Evolutionary conservation across 768 basidiomycete species (phyloP).

Genomic region (Cystofilobasidium bisporidii): DNA sequence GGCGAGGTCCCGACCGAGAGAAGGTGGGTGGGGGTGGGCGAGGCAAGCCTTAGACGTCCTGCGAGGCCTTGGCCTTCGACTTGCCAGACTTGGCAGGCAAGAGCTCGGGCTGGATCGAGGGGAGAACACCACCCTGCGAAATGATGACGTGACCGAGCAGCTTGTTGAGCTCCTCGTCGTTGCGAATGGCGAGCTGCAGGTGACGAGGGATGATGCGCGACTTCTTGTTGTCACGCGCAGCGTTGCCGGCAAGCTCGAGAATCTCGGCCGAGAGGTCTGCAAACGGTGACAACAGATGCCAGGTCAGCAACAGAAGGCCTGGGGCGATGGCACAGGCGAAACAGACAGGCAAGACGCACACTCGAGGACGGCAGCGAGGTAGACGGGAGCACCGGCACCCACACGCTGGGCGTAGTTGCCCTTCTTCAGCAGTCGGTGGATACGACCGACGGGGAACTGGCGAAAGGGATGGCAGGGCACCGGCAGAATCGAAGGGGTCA

Average conservation of each 20-base stretch:
- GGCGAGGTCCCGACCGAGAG: too few species aligned
- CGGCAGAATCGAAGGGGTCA: background rate
- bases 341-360: constrained; percentile 70
- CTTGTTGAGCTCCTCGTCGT: constrained; percentile 63
- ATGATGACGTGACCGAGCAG: constrained; percentile 79
- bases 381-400: constrained; percentile 88
- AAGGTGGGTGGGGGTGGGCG: too few species aligned
- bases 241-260: constrained; percentile 89
- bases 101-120: constrained; percentile 59
- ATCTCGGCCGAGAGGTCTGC: constrained; percentile 95
- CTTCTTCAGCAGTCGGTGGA: constrained; percentile 77
- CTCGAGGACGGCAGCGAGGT: constrained; percentile 82
- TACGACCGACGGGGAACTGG: constrained; percentile 80
- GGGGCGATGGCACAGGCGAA: background rate
- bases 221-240: constrained; percentile 89
- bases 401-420: constrained; percentile 52
- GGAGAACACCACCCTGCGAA: constrained; percentile 77
- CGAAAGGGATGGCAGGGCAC: constrained; percentile 36
- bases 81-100: constrained; percentile 49
- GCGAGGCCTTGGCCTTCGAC: constrained; percentile 30
- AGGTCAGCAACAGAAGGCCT: background rate
- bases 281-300: constrained; percentile 34
- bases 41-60: constrained; percentile 1
- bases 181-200: constrained; percentile 40
- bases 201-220: constrained; percentile 98